Evolutionary conservation across 371 early-diverging fungal species (phyloP), one percentile per base, ranked within the genome.

Genomic region (Mucor circinelloides): DNA sequence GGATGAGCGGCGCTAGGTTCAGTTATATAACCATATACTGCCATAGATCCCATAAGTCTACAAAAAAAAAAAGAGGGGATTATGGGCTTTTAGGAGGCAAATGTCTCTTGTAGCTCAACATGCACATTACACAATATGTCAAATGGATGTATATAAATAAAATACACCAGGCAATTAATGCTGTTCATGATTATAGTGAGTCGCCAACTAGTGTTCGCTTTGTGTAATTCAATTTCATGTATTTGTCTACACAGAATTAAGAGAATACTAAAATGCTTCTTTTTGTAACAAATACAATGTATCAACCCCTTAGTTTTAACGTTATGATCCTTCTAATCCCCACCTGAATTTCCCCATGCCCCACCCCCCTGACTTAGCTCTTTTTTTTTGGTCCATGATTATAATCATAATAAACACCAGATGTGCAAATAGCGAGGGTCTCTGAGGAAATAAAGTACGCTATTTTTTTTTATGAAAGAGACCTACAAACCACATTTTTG

Each of bases 221-320:
- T 44, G 44, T 44, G 44, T 44, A 25, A 50, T 50, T 12, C 25
- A 8, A 50, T 23, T 36, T 8, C 34, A 34, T 34, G 3, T 36
- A 36, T 36, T 36, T 44, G n/a, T 44, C 3, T 44, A 44, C 44
- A 44, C 17, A 44, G 44, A 44, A 19, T 3, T 9, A 50, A 50
- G 12, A 50, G 50, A 50, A 50, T 50, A 50, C 50, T 50, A 50
- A 50, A 50, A 50, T 25, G 50, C 50, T 50, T 50, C 50, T 50
- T 44, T 50, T 23, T 50, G 50, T 50, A 12, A 50, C 50, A 50
- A 50, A 50, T 50, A 50, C 12, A 50, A 50, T 50, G 50, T 50
- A 25, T 50, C 12, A 50, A 3, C 50, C 50, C 50, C 50, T 25
- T 50, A 25, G 2, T 50, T 50, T 25, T 50, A 50, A 23, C 10